Percentiles rank a stretch among this genome's conserved stretches.
phyloP scores from a whole-genome alignment of 2,329 filamentous ascomycete species.

The Aspergillus sergii region DNA sequence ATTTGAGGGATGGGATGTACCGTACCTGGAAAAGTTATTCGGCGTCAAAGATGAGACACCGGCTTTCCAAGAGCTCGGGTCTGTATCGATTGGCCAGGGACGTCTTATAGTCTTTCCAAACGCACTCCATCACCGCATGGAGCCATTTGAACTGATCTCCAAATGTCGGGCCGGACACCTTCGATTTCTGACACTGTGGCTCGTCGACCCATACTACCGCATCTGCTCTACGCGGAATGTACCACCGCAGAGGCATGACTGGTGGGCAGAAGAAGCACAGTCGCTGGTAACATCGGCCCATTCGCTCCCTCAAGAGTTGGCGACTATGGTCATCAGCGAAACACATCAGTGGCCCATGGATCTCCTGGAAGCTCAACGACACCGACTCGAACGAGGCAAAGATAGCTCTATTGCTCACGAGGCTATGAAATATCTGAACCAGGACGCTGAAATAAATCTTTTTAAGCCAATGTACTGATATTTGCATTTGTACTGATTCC shows the following conservation, averaged over 20 bases:
- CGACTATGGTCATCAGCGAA: background rate
- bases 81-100: constrained; percentile 11
- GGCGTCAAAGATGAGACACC: constrained; percentile 3
- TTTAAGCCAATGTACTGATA: no score
- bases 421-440: background rate
- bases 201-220: constrained; percentile 19
- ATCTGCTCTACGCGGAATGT: constrained; percentile 18
- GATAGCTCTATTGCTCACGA: background rate
- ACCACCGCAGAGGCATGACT: constrained; percentile 14
- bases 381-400: background rate
- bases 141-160: constrained; percentile 13
- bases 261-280: constrained; percentile 35
- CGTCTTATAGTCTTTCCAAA: constrained; percentile 17
- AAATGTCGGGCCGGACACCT: constrained; percentile 12
- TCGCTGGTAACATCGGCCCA: background rate
- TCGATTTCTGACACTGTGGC: constrained; percentile 14
- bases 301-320: background rate
- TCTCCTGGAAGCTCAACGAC: background rate
- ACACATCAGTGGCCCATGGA: background rate
- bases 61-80: constrained; percentile 15
- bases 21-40: constrained; percentile 14
- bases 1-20: constrained; percentile 11
- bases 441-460: background rate
- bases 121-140: constrained; percentile 11
- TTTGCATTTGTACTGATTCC: no score